Base-by-base conservation (phyloP, 2,329 filamentous ascomycete species). In the Xylaria polymorpha region DNA sequence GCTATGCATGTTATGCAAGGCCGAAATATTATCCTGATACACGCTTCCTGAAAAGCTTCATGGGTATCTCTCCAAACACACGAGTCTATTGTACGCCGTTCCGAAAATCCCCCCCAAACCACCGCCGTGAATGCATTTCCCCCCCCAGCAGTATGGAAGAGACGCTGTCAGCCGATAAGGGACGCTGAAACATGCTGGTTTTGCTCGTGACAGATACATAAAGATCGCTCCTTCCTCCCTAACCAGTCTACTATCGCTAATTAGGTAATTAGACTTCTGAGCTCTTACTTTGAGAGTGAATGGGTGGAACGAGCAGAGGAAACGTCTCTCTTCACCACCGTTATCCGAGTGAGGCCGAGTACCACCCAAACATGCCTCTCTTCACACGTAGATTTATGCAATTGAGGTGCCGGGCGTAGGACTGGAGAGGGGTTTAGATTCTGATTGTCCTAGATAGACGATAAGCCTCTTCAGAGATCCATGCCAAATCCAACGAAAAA, bases 381-480 rank as follows among this genome's bases (percentile, higher is more conserved):
- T 65, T 35, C 14, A 55, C 37, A 12, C 9, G 39, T 58, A 37
- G 39, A 53, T 44, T n/a, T 39, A 51, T 48, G 29, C 56, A 50
- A 56, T 53, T 44, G 25, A 46, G 37, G 44, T 59, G 7, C 43
- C 44, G 64, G 43, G 25, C 18, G 46, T 58, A 71, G 62, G 66
- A 61, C 53, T 55, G 46, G 32, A 37, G 32, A 43, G 64, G 51
- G 59, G 53, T 46, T 41, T 25, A 10, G 41, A 58, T 61, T 59
- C 8, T 50, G 39, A 48, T 56, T 57, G 43, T 67, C 41, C 57
- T 41, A 53, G 35, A 44, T 56, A 32, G 53, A 65, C 43, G 66
- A 68, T 65, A 65, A 61, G 62, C 61, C 37, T 68, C 41, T 48
- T n/a, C 8, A 55, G 35, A 62, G 51, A 57, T 48, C 57, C 64